These are phyloP conservation scores for Angophora floribunda DNA, from an alignment of 345 rosid species.

Conservation along the genomic window DNA sequence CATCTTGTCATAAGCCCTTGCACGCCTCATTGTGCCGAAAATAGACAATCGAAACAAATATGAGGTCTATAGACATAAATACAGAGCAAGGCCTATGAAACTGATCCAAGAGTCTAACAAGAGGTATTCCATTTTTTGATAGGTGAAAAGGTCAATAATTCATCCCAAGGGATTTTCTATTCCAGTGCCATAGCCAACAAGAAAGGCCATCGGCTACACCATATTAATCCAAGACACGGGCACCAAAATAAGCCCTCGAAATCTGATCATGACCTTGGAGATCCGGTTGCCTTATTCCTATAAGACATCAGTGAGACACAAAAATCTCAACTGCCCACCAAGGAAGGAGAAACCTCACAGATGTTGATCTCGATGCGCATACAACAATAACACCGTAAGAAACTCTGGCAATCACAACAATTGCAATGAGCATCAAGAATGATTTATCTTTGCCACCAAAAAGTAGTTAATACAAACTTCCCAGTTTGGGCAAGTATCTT, in stretches of 20 bases:
- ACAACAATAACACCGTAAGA: neutral
- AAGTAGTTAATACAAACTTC: neutral
- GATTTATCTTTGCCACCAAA: neutral
- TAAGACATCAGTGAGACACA: neutral
- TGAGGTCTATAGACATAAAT: neutral
- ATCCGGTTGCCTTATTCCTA: neutral
- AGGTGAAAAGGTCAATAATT: neutral
- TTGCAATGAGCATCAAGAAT: neutral
- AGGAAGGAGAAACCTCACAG: neutral
- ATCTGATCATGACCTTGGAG: neutral
- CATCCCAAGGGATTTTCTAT: neutral
- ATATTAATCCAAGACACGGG: neutral
- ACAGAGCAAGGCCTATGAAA: neutral
- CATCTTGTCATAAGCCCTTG: neutral
- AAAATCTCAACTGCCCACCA: neutral
- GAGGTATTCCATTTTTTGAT: neutral
- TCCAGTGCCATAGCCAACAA: neutral
- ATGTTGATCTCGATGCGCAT: neutral
- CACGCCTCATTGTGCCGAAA: neutral
- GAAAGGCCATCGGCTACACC: neutral
- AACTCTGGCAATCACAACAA: neutral
- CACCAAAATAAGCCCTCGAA: neutral
- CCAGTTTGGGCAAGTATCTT: neutral
- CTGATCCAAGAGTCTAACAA: neutral
- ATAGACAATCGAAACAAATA: neutral